Conservation (phyloP, 495 filamentous ascomycete species). For the Lepidopterella palustris region DNA sequence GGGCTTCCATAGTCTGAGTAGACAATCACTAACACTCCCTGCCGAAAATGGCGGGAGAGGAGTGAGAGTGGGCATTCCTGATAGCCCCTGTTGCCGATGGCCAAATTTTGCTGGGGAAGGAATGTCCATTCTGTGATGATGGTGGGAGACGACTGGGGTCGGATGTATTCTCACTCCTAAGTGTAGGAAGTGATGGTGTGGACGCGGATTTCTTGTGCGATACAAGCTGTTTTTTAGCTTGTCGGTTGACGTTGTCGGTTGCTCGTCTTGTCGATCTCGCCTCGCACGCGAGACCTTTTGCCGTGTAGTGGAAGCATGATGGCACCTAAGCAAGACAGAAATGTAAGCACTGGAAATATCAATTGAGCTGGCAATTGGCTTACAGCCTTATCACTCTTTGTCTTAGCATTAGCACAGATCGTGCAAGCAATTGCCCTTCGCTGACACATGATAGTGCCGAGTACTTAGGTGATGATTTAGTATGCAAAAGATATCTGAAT, state of each 20-base stretch:
- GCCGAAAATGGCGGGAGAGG: constrained; percentile 16
- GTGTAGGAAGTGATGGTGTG: constrained; percentile 14
- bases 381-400: constrained; percentile 32
- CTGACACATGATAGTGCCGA: background rate
- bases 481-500: no score
- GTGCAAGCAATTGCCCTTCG: constrained; percentile 47
- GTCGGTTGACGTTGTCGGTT: constrained; percentile 24
- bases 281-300: constrained; percentile 27
- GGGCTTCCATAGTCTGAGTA: constrained; percentile 23
- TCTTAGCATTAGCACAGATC: constrained; percentile 54
- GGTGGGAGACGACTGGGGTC: constrained; percentile 13
- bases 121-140: constrained; percentile 2
- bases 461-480: background rate
- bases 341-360: background rate
- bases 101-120: constrained; percentile 14
- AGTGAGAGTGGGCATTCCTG: constrained; percentile 11
- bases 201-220: constrained; percentile 22
- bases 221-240: constrained; percentile 21
- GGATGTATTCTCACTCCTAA: constrained; percentile 18
- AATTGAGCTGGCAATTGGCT: background rate
- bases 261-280: constrained; percentile 27
- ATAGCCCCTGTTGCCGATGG: constrained; percentile 11
- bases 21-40: constrained; percentile 20
- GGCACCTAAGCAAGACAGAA: constrained; percentile 11
- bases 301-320: constrained; percentile 26